These are phyloP conservation scores for Alternaria ethzedia DNA, from an alignment of 2,329 filamentous ascomycete species.

Conservation along the genomic window DNA sequence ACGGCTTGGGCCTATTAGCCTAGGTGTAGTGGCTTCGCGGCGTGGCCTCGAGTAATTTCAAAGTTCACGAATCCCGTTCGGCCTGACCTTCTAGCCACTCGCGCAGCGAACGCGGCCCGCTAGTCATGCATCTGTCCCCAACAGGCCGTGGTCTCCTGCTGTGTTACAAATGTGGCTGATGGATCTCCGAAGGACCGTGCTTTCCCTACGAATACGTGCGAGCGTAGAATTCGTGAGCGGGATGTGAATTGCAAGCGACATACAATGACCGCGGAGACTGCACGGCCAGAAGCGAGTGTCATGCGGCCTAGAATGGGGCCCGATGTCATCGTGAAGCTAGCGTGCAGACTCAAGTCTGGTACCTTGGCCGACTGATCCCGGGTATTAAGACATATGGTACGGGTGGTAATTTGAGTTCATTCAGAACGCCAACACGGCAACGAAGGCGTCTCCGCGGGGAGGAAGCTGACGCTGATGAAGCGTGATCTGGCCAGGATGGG, in stretches of 20 bases:
- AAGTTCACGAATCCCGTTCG: background rate
- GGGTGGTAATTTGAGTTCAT: background rate
- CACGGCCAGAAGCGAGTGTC: background rate
- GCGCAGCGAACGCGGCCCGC: background rate
- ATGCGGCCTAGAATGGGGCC: background rate
- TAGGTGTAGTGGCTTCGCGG: background rate
- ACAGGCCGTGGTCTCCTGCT: background rate
- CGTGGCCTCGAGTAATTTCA: background rate
- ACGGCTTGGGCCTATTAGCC: background rate
- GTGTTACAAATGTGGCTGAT: constrained; percentile 4
- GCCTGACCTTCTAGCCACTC: background rate
- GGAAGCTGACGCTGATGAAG: background rate
- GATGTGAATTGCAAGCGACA: background rate
- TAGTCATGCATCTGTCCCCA: background rate
- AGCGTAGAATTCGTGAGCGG: background rate
- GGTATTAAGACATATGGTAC: background rate
- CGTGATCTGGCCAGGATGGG: background rate
- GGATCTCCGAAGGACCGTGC: background rate
- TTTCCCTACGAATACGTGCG: background rate
- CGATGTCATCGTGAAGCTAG: background rate
- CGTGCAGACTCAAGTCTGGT: background rate
- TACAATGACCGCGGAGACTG: background rate
- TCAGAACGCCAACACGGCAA: background rate
- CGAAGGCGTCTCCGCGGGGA: background rate
- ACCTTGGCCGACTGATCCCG: background rate